These are phyloP conservation scores for Trametes versicolor DNA, from an alignment of 1,284 basidiomycete species.

Conservation along the genomic window DNA sequence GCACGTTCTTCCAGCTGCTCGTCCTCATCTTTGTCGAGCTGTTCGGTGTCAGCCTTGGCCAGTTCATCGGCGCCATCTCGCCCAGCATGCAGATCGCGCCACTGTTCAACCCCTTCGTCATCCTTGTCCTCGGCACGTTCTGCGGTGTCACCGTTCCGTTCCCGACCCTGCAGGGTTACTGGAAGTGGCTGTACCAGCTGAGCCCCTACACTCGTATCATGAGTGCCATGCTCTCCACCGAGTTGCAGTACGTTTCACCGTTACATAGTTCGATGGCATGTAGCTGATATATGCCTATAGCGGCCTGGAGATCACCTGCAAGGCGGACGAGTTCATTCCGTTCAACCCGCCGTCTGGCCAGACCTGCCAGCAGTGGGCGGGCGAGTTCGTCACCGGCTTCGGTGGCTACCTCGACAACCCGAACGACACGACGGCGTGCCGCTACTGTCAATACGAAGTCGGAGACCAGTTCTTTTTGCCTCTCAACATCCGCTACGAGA, in stretches of 20 bases:
- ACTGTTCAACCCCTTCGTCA: slow-evolving; percentile 83
- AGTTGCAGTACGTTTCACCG: slow-evolving; percentile 67
- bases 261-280: not conserved
- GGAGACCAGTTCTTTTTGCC: slow-evolving; percentile 80
- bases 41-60: slow-evolving; percentile 83
- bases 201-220: slow-evolving; percentile 80
- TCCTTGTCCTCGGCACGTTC: slow-evolving; percentile 75
- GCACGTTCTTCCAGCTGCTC: slow-evolving; percentile 81
- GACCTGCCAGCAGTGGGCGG: slow-evolving; percentile 79
- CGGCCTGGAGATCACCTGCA: slow-evolving; percentile 76
- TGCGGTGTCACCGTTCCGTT: slow-evolving; percentile 87
- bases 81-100: slow-evolving; percentile 82
- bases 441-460: slow-evolving; percentile 76
- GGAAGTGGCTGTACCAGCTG: slow-evolving; percentile 82
- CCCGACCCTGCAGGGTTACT: slow-evolving; percentile 74
- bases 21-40: slow-evolving; percentile 78
- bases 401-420: slow-evolving; percentile 87
- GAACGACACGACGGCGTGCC: slow-evolving; percentile 65
- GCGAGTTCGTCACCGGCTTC: slow-evolving; percentile 66
- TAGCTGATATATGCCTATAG: slow-evolving; percentile 43
- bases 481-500: slow-evolving; percentile 73
- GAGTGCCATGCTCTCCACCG: slow-evolving; percentile 80
- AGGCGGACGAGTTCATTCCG: slow-evolving; percentile 68
- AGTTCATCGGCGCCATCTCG: slow-evolving; percentile 79
- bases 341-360: slow-evolving; percentile 81